A percentile compares a stretch with the other conserved stretches of the same genome.
Conservation (phyloP, 2,329 filamentous ascomycete genomes). For the Diaporthe helianthi region DNA sequence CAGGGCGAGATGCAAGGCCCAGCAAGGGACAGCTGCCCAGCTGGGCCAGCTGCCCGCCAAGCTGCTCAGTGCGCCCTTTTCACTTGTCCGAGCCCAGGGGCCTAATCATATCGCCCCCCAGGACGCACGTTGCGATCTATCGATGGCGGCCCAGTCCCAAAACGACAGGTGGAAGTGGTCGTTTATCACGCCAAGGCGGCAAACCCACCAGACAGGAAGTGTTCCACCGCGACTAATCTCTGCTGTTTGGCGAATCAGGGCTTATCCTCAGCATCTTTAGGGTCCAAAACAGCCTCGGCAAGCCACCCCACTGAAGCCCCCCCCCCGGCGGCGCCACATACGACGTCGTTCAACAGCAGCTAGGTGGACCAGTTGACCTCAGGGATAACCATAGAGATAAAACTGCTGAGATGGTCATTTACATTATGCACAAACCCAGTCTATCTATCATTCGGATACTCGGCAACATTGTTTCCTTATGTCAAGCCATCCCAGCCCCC, state of each 20-base stretch:
- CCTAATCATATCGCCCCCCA: conserved; percentile 19
- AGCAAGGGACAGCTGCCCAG: conserved; percentile 5
- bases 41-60: not conserved
- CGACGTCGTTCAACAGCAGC: not conserved
- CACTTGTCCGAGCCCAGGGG: not conserved
- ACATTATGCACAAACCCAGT: not conserved
- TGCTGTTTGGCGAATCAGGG: not conserved
- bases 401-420: not conserved
- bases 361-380: too few relatives aligned
- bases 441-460: not conserved
- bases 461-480: too few relatives aligned
- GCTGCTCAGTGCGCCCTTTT: conserved; percentile 15
- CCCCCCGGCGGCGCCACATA: not conserved
- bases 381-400: not conserved
- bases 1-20: not conserved
- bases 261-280: not conserved
- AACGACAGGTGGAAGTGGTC: conserved; percentile 16
- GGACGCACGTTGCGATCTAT: conserved; percentile 19
- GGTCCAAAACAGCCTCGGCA: too few relatives aligned
- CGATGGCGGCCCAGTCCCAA: conserved; percentile 9
- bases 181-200: conserved; percentile 25
- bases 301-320: too few relatives aligned
- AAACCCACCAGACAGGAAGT: conserved; percentile 12
- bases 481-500: too few relatives aligned
- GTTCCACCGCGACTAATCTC: conserved; percentile 23